Percentiles rank a stretch among this genome's conserved stretches.
phyloP scores from a whole-genome alignment of 768 basidiomycete species.

The Lentinus tigrinus region DNA sequence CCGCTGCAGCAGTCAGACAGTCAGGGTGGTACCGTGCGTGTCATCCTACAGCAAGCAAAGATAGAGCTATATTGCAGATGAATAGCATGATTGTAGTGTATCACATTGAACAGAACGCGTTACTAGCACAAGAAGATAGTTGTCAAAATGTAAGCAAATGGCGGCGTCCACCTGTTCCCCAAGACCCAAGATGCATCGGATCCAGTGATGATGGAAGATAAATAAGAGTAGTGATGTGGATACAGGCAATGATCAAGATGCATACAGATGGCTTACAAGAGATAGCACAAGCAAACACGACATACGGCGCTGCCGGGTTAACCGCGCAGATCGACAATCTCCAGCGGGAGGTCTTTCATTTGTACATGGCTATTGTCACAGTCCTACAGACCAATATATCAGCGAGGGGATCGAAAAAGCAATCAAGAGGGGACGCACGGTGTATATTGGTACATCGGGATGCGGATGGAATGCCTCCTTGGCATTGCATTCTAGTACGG shows the following conservation, averaged over 20 bases:
- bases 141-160: no score
- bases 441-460: slow-evolving; percentile 81
- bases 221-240: background rate
- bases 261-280: background rate
- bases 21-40: no score
- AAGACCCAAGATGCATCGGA: no score
- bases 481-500: slow-evolving; percentile 63
- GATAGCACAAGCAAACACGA: background rate
- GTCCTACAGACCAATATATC: slow-evolving; percentile 46
- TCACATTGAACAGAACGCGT: no score
- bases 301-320: background rate
- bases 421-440: slow-evolving; percentile 46
- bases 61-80: no score
- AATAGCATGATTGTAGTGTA: no score
- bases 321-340: slow-evolving; percentile 78
- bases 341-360: slow-evolving; percentile 68
- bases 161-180: no score
- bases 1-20: no score
- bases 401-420: background rate
- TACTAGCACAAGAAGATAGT: no score
- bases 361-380: slow-evolving; percentile 84
- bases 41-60: no score
- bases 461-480: slow-evolving; percentile 88
- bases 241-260: background rate
- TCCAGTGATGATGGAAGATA: background rate